phyloP scores from a whole-genome alignment of 305 asterid genomes.

The Galium porrigens region DNA sequence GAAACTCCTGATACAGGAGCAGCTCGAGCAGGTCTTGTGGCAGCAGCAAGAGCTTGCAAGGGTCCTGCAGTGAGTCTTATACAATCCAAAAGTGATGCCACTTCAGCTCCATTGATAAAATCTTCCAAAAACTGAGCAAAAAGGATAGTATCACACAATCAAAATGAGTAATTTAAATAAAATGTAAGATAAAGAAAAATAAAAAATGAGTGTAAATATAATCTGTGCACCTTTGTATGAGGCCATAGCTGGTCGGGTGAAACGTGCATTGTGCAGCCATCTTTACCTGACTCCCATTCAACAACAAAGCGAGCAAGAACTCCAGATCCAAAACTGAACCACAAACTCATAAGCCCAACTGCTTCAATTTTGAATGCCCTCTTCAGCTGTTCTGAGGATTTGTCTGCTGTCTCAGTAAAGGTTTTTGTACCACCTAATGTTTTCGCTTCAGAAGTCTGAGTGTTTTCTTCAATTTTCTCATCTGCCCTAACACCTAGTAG shows the following conservation, averaged over 20 bases:
- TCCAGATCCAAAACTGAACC: conserved; percentile 96
- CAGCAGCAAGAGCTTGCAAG: conserved; percentile 97
- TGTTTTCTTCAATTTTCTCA: conserved; percentile 56
- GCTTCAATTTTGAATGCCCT: conserved; percentile 89
- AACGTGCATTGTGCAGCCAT: conserved; percentile 97
- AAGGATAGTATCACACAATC: conserved; percentile 3
- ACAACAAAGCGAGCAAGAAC: conserved; percentile 93
- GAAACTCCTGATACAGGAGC: conserved; percentile 87
- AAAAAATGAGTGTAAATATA: conserved; percentile 1
- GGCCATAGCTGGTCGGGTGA: conserved; percentile 99
- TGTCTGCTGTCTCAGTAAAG: conserved; percentile 43
- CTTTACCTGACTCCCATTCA: conserved; percentile 96
- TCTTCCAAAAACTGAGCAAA: conserved; percentile 79
- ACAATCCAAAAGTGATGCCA: conserved; percentile 90
- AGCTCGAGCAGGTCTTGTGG: conserved; percentile 98
- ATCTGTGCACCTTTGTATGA: conserved; percentile 70
- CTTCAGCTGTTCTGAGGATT: conserved; percentile 70
- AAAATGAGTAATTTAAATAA: neutral
- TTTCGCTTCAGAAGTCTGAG: conserved; percentile 41
- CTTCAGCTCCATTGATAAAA: conserved; percentile 94
- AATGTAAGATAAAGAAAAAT: neutral
- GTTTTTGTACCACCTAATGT: conserved; percentile 41
- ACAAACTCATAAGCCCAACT: conserved; percentile 88
- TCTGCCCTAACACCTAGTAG: conserved; percentile 75
- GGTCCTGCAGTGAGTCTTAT: conserved; percentile 97